phyloP scores from a whole-genome alignment of 1,139 yeast species.

The Pichia sp. region DNA sequence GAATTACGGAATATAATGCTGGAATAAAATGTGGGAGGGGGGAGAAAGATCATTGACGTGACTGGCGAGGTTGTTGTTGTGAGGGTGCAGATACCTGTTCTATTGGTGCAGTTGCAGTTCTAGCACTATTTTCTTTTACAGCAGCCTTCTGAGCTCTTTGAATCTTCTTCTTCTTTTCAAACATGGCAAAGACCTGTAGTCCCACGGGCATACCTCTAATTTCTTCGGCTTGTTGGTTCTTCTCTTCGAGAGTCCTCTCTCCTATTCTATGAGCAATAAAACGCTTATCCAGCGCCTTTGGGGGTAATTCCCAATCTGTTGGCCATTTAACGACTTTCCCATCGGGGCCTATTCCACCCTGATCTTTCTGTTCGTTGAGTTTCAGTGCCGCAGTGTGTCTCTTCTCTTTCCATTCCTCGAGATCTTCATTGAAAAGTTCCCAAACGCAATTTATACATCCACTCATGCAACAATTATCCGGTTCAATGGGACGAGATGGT shows the following conservation, averaged over 20 bases:
- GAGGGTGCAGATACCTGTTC: too few species aligned
- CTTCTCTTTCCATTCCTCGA: constrained; percentile 67
- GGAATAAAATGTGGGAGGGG: too few species aligned
- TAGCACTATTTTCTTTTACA: too few species aligned
- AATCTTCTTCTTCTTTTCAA: constrained; percentile 60
- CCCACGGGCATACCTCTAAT: constrained; percentile 58
- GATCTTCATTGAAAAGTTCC: constrained; percentile 85
- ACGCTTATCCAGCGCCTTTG: constrained; percentile 31
- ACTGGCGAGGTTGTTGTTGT: too few species aligned
- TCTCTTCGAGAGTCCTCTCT: background rate
- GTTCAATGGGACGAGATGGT: constrained; percentile 77
- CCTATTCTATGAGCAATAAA: constrained; percentile 31
- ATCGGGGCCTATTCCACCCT: constrained; percentile 1
- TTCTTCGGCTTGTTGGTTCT: constrained; percentile 32
- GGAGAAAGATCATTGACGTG: too few species aligned
- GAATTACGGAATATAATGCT: too few species aligned
- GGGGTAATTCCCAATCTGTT: constrained; percentile 67
- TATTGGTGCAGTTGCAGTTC: too few species aligned
- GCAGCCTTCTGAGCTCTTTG: constrained; percentile 16
- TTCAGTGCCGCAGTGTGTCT: constrained; percentile 52
- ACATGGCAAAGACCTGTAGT: constrained; percentile 74
- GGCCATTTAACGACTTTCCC: constrained; percentile 60
- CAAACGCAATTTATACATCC: constrained; percentile 97
- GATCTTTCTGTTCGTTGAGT: constrained; percentile 18
- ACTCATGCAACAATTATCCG: constrained; percentile 96